A percentile compares a stretch with the other conserved stretches of the same genome.
phyloP scores from a whole-genome alignment of 148 eudicot genomes.

The Heliosperma pusillum region DNA sequence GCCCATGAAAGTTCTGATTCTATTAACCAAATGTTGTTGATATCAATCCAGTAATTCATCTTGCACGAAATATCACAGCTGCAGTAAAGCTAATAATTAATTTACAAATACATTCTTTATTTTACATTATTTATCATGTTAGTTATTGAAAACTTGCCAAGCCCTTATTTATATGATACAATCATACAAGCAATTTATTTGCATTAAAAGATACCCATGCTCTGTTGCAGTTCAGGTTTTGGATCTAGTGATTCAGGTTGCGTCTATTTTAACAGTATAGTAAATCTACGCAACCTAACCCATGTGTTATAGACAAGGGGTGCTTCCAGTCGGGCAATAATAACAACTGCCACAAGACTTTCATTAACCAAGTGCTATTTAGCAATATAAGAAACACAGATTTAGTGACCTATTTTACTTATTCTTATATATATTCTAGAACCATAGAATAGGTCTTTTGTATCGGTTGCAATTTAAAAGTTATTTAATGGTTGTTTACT shows the following conservation, averaged over 20 bases:
- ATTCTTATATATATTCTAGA: neutral
- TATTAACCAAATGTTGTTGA: neutral
- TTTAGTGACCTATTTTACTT: neutral
- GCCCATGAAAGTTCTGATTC: neutral
- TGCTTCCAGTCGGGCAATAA: neutral
- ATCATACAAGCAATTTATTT: neutral
- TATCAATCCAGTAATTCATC: neutral
- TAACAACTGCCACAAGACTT: too few species aligned
- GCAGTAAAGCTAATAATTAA: neutral
- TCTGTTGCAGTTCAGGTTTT: neutral
- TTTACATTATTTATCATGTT: neutral
- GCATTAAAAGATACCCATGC: neutral
- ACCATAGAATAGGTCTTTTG: neutral
- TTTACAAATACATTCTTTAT: neutral
- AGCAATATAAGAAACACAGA: too few species aligned
- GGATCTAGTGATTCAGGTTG: neutral
- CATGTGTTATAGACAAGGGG: neutral
- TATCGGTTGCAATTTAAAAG: neutral
- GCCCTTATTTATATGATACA: neutral
- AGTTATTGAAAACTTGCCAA: neutral
- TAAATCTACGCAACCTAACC: neutral
- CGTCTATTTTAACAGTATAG: neutral
- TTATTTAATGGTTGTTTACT: neutral
- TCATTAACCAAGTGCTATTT: neutral
- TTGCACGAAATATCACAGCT: neutral